Conservation (phyloP, 805 yeast genomes). For the Monosporozyma aerobia region DNA sequence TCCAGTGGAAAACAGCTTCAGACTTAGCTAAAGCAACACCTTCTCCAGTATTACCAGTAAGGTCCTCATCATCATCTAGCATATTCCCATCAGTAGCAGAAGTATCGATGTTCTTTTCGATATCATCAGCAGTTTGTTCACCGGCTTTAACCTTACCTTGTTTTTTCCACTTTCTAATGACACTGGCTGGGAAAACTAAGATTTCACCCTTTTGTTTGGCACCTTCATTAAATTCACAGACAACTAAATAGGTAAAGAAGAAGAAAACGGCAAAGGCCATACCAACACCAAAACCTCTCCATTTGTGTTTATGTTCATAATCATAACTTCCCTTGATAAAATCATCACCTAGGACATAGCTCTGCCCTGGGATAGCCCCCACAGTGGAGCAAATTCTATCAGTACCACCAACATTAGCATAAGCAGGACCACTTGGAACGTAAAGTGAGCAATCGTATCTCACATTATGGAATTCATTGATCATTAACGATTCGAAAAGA, state of each 20-base stretch:
- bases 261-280: conserved; percentile 49
- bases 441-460: conserved; percentile 38
- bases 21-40: conserved; percentile 23
- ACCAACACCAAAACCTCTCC: conserved; percentile 61
- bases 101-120: conserved; percentile 13
- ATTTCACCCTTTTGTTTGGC: conserved; percentile 68
- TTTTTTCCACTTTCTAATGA: conserved; percentile 40
- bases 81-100: conserved; percentile 19
- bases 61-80: conserved; percentile 14
- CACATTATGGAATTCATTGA: conserved; percentile 45
- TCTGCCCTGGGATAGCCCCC: conserved; percentile 46
- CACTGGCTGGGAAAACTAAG: conserved; percentile 45
- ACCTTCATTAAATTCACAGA: conserved; percentile 52
- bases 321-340: conserved; percentile 38
- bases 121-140: conserved; percentile 16
- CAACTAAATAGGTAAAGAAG: conserved; percentile 41
- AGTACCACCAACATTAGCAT: conserved; percentile 27
- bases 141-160: conserved; percentile 21
- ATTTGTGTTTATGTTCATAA: conserved; percentile 40
- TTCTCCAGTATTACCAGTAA: conserved; percentile 6
- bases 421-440: conserved; percentile 41
- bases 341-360: conserved; percentile 42
- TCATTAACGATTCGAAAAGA: conserved; percentile 48
- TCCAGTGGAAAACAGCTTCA: conserved; percentile 65
- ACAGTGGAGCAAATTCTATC: conserved; percentile 45